Base-by-base conservation (phyloP, 768 basidiomycete genomes). In the Clathrus columnatus region DNA sequence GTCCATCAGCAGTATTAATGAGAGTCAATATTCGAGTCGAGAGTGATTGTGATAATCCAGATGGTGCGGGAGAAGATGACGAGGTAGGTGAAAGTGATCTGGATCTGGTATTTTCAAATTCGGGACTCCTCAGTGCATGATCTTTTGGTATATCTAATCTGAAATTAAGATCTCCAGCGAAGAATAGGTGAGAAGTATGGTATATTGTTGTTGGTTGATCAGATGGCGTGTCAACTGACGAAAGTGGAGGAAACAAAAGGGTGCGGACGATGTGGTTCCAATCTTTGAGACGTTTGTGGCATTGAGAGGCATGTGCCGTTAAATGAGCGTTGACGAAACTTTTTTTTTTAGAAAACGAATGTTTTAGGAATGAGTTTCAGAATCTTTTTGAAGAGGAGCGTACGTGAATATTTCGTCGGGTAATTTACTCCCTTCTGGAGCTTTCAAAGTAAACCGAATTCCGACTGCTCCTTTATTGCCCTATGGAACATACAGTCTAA, bases 391-490 rank as follows among this genome's bases (percentile, higher is more conserved):
- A 48, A 8, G 17, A 8, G 24, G 23, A n/a, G 78, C 87, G 66
- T 71, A 94, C 91, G 91, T 94, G 72, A 82, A 90, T 7, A 78
- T 79, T 67, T 95, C 91, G 56, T 87, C 89, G 2, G 46, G 36
- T 36, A 70, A 67, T 46, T 50, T 45, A 5, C 72, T 69, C 7
- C 76, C 78, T 27, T 81, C 80, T 27, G 71, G 67, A 7, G 72
- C 74, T n/a, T 75, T 69, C 20, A 93, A 75, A 48, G 85, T 81
- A 68, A 98, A 85, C 41, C 94, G 78, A 42, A 92, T 75, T 14
- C 87, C 93, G 2, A 96, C 92, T 0, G 91, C 94, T 24, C 91
- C 92, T 69, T 98, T 98, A 72, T 99, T 96, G 5, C 89, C 91
- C 54, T 55, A n/a, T 36, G 7, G 21, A 53, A n/a, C 36, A 48